These are phyloP conservation scores for Pittosporum tobira DNA, from an alignment of 129 eudicot genomes.

Conservation along the genomic window DNA sequence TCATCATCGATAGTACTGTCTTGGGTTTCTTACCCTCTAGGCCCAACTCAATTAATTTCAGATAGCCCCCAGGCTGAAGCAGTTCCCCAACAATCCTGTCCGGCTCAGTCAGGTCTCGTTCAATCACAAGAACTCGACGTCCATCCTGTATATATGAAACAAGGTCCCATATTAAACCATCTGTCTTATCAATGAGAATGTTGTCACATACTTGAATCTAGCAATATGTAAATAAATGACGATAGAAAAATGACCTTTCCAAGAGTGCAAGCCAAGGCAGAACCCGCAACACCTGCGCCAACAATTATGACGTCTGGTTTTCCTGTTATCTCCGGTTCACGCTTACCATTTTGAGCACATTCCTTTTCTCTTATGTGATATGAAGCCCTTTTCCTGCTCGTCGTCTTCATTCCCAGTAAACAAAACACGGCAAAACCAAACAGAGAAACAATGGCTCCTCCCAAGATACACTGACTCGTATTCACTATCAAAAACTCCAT, in stretches of 20 bases:
- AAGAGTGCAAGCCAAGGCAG: not conserved
- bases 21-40: conserved; percentile 10
- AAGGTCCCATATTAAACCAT: no score
- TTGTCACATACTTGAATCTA: no score
- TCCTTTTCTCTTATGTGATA: not conserved
- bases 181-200: no score
- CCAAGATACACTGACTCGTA: not conserved
- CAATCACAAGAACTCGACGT: conserved; percentile 13
- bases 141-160: no score
- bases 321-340: not conserved
- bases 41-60: conserved; percentile 10
- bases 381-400: not conserved
- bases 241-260: no score
- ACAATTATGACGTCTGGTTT: not conserved
- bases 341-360: not conserved
- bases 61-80: conserved; percentile 8
- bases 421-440: not conserved
- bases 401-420: not conserved
- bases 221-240: no score
- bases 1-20: no score
- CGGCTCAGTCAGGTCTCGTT: conserved; percentile 10
- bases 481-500: not conserved
- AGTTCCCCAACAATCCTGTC: conserved; percentile 14
- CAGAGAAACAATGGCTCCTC: not conserved
- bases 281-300: not conserved